Conservation (phyloP, 2,329 filamentous ascomycete genomes). For the Helotiales sp. region DNA sequence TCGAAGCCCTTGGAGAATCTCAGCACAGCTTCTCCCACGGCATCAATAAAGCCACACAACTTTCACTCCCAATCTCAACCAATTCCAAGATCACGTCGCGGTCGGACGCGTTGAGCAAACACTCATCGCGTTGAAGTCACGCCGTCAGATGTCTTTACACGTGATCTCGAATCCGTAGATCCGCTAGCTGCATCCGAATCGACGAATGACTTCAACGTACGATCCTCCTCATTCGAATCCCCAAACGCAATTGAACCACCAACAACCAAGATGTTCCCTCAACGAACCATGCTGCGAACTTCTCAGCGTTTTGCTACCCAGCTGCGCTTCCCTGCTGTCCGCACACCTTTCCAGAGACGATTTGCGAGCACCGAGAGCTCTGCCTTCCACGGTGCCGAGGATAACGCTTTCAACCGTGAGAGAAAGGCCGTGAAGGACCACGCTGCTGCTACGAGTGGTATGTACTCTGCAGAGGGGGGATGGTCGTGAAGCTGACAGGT, state of each 20-base stretch:
- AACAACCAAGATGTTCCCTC: conserved; percentile 61
- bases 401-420: conserved; percentile 95
- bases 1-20: neutral
- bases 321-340: conserved; percentile 59
- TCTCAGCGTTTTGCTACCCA: conserved; percentile 67
- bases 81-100: neutral
- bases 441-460: conserved; percentile 82
- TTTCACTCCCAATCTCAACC: no score
- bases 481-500: conserved; percentile 43
- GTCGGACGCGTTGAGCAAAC: neutral
- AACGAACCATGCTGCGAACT: conserved; percentile 64
- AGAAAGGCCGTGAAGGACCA: conserved; percentile 89
- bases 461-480: conserved; percentile 45
- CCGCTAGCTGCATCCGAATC: conserved; percentile 1
- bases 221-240: conserved; percentile 18
- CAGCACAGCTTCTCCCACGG: neutral
- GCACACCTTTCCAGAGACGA: conserved; percentile 68
- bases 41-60: neutral
- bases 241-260: conserved; percentile 36
- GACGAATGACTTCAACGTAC: conserved; percentile 13
- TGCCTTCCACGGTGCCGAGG: conserved; percentile 64
- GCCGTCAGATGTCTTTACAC: neutral
- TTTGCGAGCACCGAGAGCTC: conserved; percentile 66
- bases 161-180: conserved; percentile 1
- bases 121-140: neutral